These are phyloP conservation scores for Tremella fuciformis DNA, from an alignment of 768 basidiomycete genomes.

Conservation along the genomic window DNA sequence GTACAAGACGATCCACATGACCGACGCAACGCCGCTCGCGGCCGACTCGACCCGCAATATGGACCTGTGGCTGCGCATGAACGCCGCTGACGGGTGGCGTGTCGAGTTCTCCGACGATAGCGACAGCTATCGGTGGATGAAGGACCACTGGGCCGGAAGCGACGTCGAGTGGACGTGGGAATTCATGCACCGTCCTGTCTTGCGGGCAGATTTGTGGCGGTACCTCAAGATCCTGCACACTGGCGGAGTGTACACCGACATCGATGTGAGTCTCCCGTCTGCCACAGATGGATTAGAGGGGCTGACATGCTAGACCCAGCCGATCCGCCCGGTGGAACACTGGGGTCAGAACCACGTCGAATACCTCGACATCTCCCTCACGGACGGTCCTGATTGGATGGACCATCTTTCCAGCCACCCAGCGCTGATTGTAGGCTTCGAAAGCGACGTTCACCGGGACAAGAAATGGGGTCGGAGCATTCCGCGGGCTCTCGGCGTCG, in stretches of 20 bases:
- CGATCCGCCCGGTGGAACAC: conserved; percentile 35
- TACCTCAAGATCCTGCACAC: conserved; percentile 38
- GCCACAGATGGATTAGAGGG: too few species aligned
- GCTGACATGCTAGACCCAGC: conserved; percentile 21
- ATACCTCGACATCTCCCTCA: conserved; percentile 23
- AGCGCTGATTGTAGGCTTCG: conserved; percentile 34
- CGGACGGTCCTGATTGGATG: conserved; percentile 29
- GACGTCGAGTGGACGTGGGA: conserved; percentile 40
- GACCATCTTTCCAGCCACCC: conserved; percentile 22
- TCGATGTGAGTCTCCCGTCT: conserved; percentile 35
- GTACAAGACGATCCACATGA: conserved; percentile 40
- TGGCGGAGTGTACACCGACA: conserved; percentile 46
- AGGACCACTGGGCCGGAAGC: conserved; percentile 14
- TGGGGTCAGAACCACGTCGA: conserved; percentile 37
- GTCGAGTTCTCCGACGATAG: conserved; percentile 37
- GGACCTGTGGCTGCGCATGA: conserved; percentile 29
- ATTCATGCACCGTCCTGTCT: conserved; percentile 36
- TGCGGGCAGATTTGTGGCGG: conserved; percentile 42
- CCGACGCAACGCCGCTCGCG: conserved; percentile 22
- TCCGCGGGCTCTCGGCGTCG: conserved; percentile 39
- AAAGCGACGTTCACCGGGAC: conserved; percentile 33
- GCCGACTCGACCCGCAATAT: background rate
- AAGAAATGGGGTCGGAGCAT: conserved; percentile 21
- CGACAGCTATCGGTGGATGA: conserved; percentile 28
- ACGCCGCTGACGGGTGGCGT: conserved; percentile 36